Conservation (phyloP, 1,284 basidiomycete genomes). For the Cutaneotrichosporon cutaneum region DNA sequence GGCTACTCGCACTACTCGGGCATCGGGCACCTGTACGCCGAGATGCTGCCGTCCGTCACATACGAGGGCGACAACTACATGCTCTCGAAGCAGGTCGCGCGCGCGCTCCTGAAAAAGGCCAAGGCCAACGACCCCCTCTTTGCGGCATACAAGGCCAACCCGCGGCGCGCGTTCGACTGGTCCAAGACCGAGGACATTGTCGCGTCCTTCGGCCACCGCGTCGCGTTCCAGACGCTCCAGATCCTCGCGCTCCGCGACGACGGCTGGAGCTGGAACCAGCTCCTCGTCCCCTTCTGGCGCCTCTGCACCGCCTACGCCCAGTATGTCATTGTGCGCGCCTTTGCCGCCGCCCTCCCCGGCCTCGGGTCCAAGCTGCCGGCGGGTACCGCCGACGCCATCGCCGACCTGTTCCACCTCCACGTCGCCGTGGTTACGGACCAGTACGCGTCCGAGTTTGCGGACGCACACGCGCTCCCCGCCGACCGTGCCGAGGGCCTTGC, state of each 20-base stretch:
- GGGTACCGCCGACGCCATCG: slow-evolving; percentile 7
- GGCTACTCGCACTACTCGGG: slow-evolving; percentile 60
- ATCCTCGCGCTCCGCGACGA: slow-evolving; percentile 46
- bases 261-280: slow-evolving; percentile 39
- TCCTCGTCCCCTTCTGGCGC: slow-evolving; percentile 24
- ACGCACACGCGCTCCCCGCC: slow-evolving; percentile 53
- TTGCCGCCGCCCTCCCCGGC: slow-evolving; percentile 7
- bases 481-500: slow-evolving; percentile 1
- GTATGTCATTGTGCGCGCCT: slow-evolving; percentile 15
- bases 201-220: slow-evolving; percentile 55
- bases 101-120: slow-evolving; percentile 56
- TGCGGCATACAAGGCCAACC: slow-evolving; percentile 25
- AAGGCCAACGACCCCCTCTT: slow-evolving; percentile 46
- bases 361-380: slow-evolving; percentile 5
- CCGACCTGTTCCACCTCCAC: slow-evolving; percentile 53
- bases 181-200: slow-evolving; percentile 58
- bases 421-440: slow-evolving; percentile 53
- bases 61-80: slow-evolving; percentile 62
- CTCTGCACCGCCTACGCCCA: slow-evolving; percentile 19
- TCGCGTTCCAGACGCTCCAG: slow-evolving; percentile 41
- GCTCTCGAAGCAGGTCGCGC: slow-evolving; percentile 57
- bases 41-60: slow-evolving; percentile 57
- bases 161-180: slow-evolving; percentile 57
- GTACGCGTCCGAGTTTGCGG: slow-evolving; percentile 56
- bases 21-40: slow-evolving; percentile 58